Conservation (phyloP, 495 filamentous ascomycete species). For the Trichoderma reesei region DNA sequence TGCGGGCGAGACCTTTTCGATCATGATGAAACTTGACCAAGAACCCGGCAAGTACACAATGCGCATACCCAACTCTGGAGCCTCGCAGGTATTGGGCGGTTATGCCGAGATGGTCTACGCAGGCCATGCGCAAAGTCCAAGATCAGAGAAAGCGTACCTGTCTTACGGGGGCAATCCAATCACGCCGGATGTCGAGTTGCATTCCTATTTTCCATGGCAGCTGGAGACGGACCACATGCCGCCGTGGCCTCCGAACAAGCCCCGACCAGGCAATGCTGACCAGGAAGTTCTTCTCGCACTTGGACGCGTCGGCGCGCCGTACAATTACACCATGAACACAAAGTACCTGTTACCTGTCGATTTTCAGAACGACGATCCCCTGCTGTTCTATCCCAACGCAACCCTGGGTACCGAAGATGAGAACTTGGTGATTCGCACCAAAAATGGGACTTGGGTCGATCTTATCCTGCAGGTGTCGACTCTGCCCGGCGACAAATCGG, state of each 20-base stretch:
- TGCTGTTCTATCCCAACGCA: background rate
- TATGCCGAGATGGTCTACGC: background rate
- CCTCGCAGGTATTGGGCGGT: background rate
- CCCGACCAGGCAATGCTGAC: background rate
- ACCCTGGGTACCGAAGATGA: background rate
- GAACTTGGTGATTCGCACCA: background rate
- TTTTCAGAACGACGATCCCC: background rate
- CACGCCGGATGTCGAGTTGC: background rate
- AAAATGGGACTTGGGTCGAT: background rate
- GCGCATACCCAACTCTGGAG: background rate
- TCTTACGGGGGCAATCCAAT: background rate
- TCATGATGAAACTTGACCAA: background rate
- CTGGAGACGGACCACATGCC: background rate
- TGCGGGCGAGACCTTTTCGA: background rate
- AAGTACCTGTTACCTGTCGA: background rate
- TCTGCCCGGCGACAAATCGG: background rate
- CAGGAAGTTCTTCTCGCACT: background rate
- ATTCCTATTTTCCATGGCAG: background rate
- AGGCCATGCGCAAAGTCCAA: background rate
- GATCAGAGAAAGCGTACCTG: background rate
- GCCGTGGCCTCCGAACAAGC: slow-evolving; percentile 1
- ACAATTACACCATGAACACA: background rate
- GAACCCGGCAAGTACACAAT: background rate
- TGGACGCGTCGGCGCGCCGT: background rate
- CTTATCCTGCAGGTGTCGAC: background rate